Conservation (phyloP, 169 alveolate species). For the Perkinsus chesapeaki region DNA sequence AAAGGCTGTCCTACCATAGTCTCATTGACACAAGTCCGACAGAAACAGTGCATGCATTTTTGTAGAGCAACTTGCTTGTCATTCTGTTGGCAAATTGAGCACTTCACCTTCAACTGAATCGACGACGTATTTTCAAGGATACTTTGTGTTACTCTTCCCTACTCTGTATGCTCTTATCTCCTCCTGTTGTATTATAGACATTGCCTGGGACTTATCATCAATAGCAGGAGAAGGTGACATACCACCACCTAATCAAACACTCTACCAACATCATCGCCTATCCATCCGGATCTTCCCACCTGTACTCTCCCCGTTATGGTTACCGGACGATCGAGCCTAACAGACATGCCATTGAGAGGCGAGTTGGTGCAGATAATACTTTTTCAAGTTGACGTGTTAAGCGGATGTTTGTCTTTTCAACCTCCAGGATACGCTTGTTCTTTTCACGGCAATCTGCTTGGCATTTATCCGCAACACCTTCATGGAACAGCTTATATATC, state of each 20-base stretch:
- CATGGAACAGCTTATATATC: background rate
- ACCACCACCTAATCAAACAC: background rate
- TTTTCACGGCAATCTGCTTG: background rate
- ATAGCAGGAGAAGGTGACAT: background rate
- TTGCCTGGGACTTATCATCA: background rate
- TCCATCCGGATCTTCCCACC: background rate
- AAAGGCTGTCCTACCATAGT: background rate
- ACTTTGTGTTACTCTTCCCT: background rate
- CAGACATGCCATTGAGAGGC: background rate
- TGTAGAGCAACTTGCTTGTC: background rate
- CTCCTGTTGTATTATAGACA: background rate
- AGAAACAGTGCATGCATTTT: background rate
- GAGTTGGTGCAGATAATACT: background rate
- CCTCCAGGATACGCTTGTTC: background rate
- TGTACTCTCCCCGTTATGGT: background rate
- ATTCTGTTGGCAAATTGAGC: background rate
- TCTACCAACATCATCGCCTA: background rate
- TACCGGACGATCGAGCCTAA: background rate
- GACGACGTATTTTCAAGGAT: background rate
- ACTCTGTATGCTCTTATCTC: background rate
- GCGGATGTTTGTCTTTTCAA: background rate
- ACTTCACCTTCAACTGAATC: background rate
- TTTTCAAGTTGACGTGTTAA: background rate
- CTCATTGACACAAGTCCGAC: background rate
- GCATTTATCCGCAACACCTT: background rate